phyloP scores from a whole-genome alignment of 2,329 filamentous ascomycete species.

The Cordyceps sp. region DNA sequence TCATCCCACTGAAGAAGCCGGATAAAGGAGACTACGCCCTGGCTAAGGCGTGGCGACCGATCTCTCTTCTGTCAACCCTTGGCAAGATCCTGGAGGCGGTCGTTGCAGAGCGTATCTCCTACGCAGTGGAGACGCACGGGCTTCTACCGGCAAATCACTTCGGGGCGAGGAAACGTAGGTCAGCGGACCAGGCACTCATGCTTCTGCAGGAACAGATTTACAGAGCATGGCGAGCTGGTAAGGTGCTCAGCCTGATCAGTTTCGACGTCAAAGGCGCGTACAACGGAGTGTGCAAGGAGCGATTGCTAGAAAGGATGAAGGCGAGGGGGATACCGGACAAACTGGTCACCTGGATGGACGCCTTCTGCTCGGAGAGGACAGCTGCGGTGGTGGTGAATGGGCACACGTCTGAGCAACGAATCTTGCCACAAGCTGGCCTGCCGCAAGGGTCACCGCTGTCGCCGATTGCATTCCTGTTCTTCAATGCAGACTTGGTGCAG shows the following conservation, averaged over 20 bases:
- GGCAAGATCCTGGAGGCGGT: too few relatives aligned
- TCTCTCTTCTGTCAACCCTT: too few relatives aligned
- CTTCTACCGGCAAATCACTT: slow-evolving; percentile 4
- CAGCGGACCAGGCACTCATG: slow-evolving; percentile 2
- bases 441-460: too few relatives aligned
- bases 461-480: too few relatives aligned
- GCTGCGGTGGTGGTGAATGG: background rate
- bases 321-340: slow-evolving; percentile 4
- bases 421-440: too few relatives aligned
- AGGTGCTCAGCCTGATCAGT: slow-evolving; percentile 4
- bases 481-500: too few relatives aligned
- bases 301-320: slow-evolving; percentile 3
- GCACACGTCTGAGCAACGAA: too few relatives aligned
- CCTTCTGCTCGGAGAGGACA: slow-evolving; percentile 1
- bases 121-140: too few relatives aligned
- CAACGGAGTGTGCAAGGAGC: slow-evolving; percentile 4
- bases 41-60: too few relatives aligned
- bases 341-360: slow-evolving; percentile 4
- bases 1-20: too few relatives aligned
- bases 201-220: slow-evolving; percentile 4
- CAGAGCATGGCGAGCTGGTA: slow-evolving; percentile 1
- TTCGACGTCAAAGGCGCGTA: slow-evolving; percentile 5
- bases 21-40: too few relatives aligned
- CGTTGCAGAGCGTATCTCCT: too few relatives aligned
- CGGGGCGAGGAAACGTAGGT: slow-evolving; percentile 3